A percentile compares a stretch with the other conserved stretches of the same genome.
phyloP scores from a whole-genome alignment of 768 basidiomycete genomes.

The Tricholoma matsutake region DNA sequence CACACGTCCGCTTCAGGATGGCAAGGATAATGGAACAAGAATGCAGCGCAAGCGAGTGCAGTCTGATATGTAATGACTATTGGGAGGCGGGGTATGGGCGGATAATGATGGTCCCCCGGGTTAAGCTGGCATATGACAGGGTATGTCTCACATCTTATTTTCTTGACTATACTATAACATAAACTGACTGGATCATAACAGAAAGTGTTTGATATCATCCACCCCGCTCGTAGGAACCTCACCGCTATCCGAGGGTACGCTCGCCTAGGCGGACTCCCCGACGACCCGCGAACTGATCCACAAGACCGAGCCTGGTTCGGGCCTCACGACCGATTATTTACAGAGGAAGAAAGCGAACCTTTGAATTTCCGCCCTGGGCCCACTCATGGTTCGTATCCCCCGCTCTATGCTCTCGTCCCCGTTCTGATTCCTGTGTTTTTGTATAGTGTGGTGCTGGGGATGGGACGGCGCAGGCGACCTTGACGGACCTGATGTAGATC shows the following conservation, averaged over 20 bases:
- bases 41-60: slow-evolving; percentile 94
- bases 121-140: slow-evolving; percentile 93
- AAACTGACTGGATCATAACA: slow-evolving; percentile 28
- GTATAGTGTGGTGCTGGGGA: slow-evolving; percentile 97
- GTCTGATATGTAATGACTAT: slow-evolving; percentile 97
- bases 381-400: slow-evolving; percentile 65
- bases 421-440: slow-evolving; percentile 1
- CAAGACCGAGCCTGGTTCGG: slow-evolving; percentile 99
- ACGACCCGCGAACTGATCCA: slow-evolving; percentile 94
- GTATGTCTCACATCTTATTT: slow-evolving; percentile 40
- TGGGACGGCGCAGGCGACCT: slow-evolving; percentile 99
- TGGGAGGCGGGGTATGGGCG: slow-evolving; percentile 95
- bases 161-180: slow-evolving; percentile 1
- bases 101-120: slow-evolving; percentile 96
- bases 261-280: slow-evolving; percentile 93
- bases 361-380: slow-evolving; percentile 81
- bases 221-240: slow-evolving; percentile 85
- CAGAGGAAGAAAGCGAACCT: slow-evolving; percentile 77
- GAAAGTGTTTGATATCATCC: slow-evolving; percentile 94
- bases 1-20: slow-evolving; percentile 95
- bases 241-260: slow-evolving; percentile 95
- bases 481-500: slow-evolving; percentile 96
- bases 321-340: slow-evolving; percentile 93
- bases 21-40: slow-evolving; percentile 84
- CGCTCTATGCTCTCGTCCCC: not conserved